Percentiles rank a stretch among this genome's conserved stretches.
Conservation (phyloP, 225 moss, liverwort and hornwort genomes). For the Physcomitrellopsis africana region DNA sequence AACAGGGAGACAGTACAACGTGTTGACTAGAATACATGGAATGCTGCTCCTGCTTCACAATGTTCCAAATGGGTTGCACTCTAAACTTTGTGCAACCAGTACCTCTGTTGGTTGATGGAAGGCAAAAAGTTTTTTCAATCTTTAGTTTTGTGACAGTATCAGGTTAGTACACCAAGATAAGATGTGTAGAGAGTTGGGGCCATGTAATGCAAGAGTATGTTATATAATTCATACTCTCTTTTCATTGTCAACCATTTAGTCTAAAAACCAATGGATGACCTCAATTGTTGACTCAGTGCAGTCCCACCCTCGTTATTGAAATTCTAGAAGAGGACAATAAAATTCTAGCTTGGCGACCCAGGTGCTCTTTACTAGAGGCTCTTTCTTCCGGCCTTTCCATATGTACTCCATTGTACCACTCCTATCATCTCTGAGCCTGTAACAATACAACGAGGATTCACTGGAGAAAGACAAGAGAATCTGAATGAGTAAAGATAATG, state of each 20-base stretch:
- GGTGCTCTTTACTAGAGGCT: neutral
- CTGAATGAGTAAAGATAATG: conserved; percentile 25
- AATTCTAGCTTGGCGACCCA: neutral
- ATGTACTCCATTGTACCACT: conserved; percentile 5
- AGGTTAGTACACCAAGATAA: neutral
- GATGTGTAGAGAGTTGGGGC: neutral
- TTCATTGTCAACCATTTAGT: neutral
- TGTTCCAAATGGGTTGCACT: neutral
- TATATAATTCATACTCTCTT: neutral
- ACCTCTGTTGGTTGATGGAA: neutral
- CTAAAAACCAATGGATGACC: neutral
- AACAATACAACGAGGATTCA: conserved; percentile 1
- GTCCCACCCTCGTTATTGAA: neutral
- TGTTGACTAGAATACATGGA: neutral
- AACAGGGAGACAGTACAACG: neutral
- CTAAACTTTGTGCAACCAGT: neutral
- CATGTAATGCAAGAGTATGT: neutral
- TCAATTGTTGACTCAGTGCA: neutral
- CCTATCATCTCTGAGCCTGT: conserved; percentile 5
- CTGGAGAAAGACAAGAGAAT: neutral
- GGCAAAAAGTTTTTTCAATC: neutral
- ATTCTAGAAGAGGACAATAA: neutral
- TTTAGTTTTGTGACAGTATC: neutral
- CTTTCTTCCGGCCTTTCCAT: neutral
- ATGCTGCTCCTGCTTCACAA: neutral